Evolutionary conservation across 805 yeast genomes (phyloP).

Genomic region (Soucietia sequanensis): DNA sequence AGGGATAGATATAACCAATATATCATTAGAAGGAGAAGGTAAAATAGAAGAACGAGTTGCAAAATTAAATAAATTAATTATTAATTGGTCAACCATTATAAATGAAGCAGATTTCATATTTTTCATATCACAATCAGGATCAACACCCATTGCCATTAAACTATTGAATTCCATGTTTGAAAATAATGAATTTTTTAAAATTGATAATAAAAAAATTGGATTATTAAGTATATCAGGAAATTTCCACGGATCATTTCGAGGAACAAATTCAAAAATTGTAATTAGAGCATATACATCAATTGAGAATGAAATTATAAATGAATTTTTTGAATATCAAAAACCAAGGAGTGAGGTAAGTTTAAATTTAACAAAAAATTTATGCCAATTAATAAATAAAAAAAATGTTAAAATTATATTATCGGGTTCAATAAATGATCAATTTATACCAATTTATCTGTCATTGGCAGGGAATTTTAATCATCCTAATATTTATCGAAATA

Average conservation of each 20-base stretch:
- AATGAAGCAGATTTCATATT: slow-evolving; percentile 30
- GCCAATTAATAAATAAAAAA: slow-evolving; percentile 12
- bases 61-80: slow-evolving; percentile 21
- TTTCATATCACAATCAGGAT: slow-evolving; percentile 33
- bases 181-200: slow-evolving; percentile 1
- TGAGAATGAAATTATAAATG: slow-evolving; percentile 37
- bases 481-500: slow-evolving; percentile 35
- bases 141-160: slow-evolving; percentile 31
- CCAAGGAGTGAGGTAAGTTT: slow-evolving; percentile 15
- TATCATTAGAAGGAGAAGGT: slow-evolving; percentile 43
- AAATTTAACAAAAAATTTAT: slow-evolving; percentile 17
- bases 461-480: slow-evolving; percentile 29
- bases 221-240: slow-evolving; percentile 37
- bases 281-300: slow-evolving; percentile 33
- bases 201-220: slow-evolving; percentile 22
- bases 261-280: slow-evolving; percentile 34
- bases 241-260: slow-evolving; percentile 29
- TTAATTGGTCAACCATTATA: slow-evolving; percentile 32
- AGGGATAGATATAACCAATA: slow-evolving; percentile 27
- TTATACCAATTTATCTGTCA: slow-evolving; percentile 35
- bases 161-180: slow-evolving; percentile 22
- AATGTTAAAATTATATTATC: slow-evolving; percentile 37
- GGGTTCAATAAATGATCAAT: slow-evolving; percentile 34
- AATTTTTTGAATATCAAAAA: slow-evolving; percentile 33
- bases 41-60: slow-evolving; percentile 27